phyloP scores from a whole-genome alignment of 2,329 filamentous ascomycete genomes.

The Aspergillus alliaceus region DNA sequence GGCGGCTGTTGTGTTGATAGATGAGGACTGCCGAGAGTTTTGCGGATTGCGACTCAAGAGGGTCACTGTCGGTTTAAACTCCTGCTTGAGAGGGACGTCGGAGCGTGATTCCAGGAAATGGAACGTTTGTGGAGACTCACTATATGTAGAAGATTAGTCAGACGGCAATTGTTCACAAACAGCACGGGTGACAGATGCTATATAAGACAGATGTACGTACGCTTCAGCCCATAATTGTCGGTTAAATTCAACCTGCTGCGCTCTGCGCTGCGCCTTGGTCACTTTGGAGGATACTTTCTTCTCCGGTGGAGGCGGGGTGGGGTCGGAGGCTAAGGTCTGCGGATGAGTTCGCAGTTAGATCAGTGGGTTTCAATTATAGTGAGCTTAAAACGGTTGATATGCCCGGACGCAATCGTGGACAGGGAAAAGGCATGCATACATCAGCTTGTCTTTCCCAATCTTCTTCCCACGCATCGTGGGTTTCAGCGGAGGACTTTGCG shows the following conservation, averaged over 20 bases:
- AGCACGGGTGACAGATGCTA: neutral
- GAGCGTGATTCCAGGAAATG: conserved; percentile 71
- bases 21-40: conserved; percentile 55
- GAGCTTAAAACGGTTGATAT: too few species aligned
- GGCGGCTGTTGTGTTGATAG: conserved; percentile 40
- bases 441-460: conserved; percentile 85
- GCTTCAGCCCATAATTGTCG: conserved; percentile 86
- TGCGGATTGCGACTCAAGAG: conserved; percentile 77
- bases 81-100: conserved; percentile 63
- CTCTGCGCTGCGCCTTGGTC: conserved; percentile 74
- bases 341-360: neutral
- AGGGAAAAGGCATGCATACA: conserved; percentile 41
- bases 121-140: conserved; percentile 72
- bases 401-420: neutral
- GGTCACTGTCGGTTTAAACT: conserved; percentile 80
- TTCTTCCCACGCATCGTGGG: conserved; percentile 85
- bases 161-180: conserved; percentile 1
- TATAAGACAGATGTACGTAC: conserved; percentile 46
- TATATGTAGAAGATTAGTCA: conserved; percentile 34
- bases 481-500: conserved; percentile 48
- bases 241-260: conserved; percentile 79
- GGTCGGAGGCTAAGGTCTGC: conserved; percentile 41
- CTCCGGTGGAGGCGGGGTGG: conserved; percentile 40
- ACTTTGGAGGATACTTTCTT: conserved; percentile 55
- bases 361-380: neutral